Conservation (phyloP, 169 alveolate genomes). For the Plasmodium cynomolgi region DNA sequence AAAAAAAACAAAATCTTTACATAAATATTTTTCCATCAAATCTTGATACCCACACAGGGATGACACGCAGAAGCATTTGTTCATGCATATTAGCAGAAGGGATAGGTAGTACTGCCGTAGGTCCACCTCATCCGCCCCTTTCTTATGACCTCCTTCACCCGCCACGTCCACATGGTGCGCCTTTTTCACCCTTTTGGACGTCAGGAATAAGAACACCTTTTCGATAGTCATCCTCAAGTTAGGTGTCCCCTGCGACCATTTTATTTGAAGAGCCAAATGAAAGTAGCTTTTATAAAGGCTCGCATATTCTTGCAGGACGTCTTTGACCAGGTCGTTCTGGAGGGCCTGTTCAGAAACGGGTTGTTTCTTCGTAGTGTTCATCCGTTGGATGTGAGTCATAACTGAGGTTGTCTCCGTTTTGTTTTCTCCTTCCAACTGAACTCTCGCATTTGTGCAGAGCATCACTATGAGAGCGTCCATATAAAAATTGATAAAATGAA, state of each 20-base stretch:
- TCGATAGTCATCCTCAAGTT: slow-evolving; percentile 1
- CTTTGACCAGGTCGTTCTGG: slow-evolving; percentile 17
- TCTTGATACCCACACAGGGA: slow-evolving; percentile 14
- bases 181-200: slow-evolving; percentile 8
- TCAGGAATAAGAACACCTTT: slow-evolving; percentile 7
- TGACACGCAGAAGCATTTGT: slow-evolving; percentile 23
- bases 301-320: slow-evolving; percentile 10
- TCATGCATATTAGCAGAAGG: slow-evolving; percentile 17
- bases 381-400: neutral
- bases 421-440: neutral
- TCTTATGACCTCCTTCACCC: neutral
- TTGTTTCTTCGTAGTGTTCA: neutral
- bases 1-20: slow-evolving; percentile 9
- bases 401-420: neutral
- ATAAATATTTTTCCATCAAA: slow-evolving; percentile 18
- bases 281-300: slow-evolving; percentile 2
- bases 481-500: slow-evolving; percentile 31
- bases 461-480: slow-evolving; percentile 18
- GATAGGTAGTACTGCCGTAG: slow-evolving; percentile 9
- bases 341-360: neutral
- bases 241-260: neutral
- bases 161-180: neutral
- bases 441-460: neutral
- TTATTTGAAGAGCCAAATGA: slow-evolving; percentile 17
- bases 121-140: neutral